Conservation (phyloP, 352 stramenopile species). For the Aphanomyces cochlioides region DNA sequence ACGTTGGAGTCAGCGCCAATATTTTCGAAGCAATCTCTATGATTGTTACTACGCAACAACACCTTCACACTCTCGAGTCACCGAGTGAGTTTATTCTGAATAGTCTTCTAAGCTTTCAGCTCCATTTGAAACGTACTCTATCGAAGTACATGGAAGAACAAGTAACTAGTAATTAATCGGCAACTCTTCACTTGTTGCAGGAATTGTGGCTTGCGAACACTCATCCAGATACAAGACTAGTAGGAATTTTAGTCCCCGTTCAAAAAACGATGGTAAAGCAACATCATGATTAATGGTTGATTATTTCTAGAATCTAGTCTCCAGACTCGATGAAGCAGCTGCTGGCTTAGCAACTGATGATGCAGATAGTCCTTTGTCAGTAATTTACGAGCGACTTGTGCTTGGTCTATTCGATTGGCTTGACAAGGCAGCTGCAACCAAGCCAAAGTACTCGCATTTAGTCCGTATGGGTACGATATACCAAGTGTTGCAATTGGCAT, state of each 20-base stretch:
- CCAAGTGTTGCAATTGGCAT: neutral
- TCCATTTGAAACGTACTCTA: conserved; percentile 72
- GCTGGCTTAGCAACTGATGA: conserved; percentile 44
- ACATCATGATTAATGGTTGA: neutral
- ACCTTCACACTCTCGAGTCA: conserved; percentile 42
- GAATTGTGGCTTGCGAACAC: conserved; percentile 64
- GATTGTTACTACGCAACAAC: conserved; percentile 49
- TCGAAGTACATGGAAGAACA: conserved; percentile 78
- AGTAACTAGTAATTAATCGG: conserved; percentile 30
- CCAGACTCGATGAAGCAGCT: conserved; percentile 57
- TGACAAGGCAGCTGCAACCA: conserved; percentile 57
- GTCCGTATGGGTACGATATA: conserved; percentile 46
- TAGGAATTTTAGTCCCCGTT: conserved; percentile 57
- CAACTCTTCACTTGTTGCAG: conserved; percentile 30
- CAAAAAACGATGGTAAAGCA: conserved; percentile 54
- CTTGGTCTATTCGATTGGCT: conserved; percentile 64
- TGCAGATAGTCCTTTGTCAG: conserved; percentile 46
- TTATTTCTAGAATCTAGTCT: conserved; percentile 45
- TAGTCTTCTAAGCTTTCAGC: conserved; percentile 66
- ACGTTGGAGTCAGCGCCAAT: conserved; percentile 51
- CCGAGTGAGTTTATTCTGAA: conserved; percentile 69
- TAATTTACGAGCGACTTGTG: conserved; percentile 65
- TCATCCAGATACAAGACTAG: conserved; percentile 66
- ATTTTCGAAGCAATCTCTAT: conserved; percentile 62
- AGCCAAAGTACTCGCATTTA: conserved; percentile 63